A percentile compares a stretch with the other conserved stretches of the same genome.
Evolutionary conservation across 2,329 filamentous ascomycete genomes (phyloP).

Genomic region (Chaetomiaceae sp.): DNA sequence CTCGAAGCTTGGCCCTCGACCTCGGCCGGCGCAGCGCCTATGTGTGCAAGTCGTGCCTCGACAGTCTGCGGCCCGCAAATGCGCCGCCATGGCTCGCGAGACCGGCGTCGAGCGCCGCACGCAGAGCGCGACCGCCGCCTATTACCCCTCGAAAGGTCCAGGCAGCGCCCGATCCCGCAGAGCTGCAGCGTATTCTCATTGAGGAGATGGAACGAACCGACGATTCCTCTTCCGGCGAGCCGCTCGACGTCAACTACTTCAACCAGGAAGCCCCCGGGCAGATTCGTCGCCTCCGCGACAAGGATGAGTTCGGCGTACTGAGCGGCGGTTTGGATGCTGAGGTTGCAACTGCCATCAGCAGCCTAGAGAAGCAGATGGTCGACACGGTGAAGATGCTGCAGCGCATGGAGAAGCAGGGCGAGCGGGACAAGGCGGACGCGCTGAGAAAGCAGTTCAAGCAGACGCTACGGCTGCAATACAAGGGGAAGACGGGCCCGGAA

Average conservation of each 20-base stretch:
- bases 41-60: conserved; percentile 26
- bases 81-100: conserved; percentile 18
- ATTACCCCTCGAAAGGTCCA: not conserved
- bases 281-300: conserved; percentile 13
- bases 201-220: conserved; percentile 17
- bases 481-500: conserved; percentile 27
- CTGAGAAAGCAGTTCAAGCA: conserved; percentile 31
- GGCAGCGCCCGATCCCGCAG: conserved; percentile 9
- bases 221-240: not conserved
- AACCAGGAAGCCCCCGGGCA: conserved; percentile 55
- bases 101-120: conserved; percentile 13
- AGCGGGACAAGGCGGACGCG: conserved; percentile 27
- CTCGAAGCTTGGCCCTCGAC: conserved; percentile 21
- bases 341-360: conserved; percentile 20
- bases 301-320: conserved; percentile 20
- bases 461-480: conserved; percentile 27
- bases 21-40: conserved; percentile 21
- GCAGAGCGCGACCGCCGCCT: conserved; percentile 6
- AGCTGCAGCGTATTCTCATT: conserved; percentile 15
- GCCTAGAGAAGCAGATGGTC: conserved; percentile 31
- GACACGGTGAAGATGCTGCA: conserved; percentile 25
- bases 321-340: conserved; percentile 21
- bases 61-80: conserved; percentile 15
- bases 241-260: conserved; percentile 22
- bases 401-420: conserved; percentile 24